Base-by-base conservation (phyloP, 192 early-diverging fungal genomes). In the Gorgonomyces haynaldii region DNA sequence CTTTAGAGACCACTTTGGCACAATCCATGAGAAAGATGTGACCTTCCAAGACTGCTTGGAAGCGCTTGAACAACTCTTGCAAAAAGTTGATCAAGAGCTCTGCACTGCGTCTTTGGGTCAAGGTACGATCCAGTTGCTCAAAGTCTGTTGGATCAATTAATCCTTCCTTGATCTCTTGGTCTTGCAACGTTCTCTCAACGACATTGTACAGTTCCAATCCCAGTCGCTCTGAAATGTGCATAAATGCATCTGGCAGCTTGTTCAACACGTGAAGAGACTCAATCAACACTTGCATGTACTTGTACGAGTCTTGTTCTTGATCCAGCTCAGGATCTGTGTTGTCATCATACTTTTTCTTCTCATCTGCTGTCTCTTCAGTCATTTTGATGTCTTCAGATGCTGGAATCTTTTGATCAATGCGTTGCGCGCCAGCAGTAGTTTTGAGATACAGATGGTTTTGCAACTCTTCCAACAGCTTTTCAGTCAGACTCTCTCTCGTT, bases 361-460 rank as follows among this genome's bases (percentile, higher is more conserved):
- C n/a, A n/a, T n/a, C n/a, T n/a, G n/a, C n/a, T n/a, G n/a, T n/a
- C n/a, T n/a, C n/a, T n/a, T n/a, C n/a, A n/a, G n/a, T n/a, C n/a
- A n/a, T n/a, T n/a, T n/a, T n/a, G n/a, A n/a, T n/a, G n/a, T n/a
- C n/a, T n/a, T n/a, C n/a, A n/a, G n/a, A n/a, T n/a, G n/a, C n/a
- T n/a, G n/a, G n/a, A n/a, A n/a, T n/a, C n/a, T n/a, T n/a, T n/a
- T n/a, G n/a, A n/a, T 50, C 56, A n/a, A 74, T 42, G 15, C 73
- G 58, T 34, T 68, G 53, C 5, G 62, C 6, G 55, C 60, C 61
- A 50, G 68, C 65, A 0, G 62, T 37, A 34, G 52, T 75, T 50
- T 78, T 78, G 17, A 79, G 54, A 31, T 79, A 79, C 5, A 77
- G 15, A 52, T 79, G 77, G 42, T 57, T 67, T 42, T 74, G 65